Evolutionary conservation across 2,329 filamentous ascomycete species (phyloP), one percentile per base, ranked within the genome.

Genomic region (Ophiobolus disseminans): DNA sequence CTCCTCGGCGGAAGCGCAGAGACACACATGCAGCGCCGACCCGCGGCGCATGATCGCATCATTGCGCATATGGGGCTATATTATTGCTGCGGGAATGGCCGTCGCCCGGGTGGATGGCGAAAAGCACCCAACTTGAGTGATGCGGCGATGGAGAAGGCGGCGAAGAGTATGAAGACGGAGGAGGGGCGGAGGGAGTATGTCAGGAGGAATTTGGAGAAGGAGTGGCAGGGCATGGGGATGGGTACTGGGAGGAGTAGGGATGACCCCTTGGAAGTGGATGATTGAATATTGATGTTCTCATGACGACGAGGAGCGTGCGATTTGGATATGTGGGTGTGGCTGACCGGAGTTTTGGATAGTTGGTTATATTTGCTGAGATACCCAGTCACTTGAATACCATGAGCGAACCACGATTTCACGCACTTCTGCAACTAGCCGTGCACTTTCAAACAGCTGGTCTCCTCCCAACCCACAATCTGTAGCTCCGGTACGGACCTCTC

Each of bases 401-500:
- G n/a, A n/a, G n/a, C n/a, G n/a, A n/a, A n/a, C n/a, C n/a, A n/a
- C 11, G 11, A 26, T 7, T 26, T 26, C 23, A 26, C 23, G 11
- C 23, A 7, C 23, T 7, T 26, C 23, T 11, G 23, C 6, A 26
- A n/a, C n/a, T n/a, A n/a, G n/a, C n/a, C n/a, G n/a, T n/a, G n/a
- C n/a, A 17, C 14, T 6, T 7, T 35, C n/a, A 34, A 3, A 65
- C 51, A 14, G 71, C 73, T 14, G 70, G 73, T 1, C 73, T 70
- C 21, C 66, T 62, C 6, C 70, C 72, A 44, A 75, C 64, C 64
- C 68, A 73, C 2, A 70, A 40, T 20, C 65, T 57, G 42, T 67
- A 75, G 22, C 65, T 70, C 38, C 70, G 53, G 40, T 75, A 76
- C 0, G 73, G 73, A 1, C 73, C 71, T 31, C 55, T 63, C 19